Percentiles rank a stretch among this genome's conserved stretches.
Conservation (phyloP, 257 asterid species). For the Forsythia viridissima region DNA sequence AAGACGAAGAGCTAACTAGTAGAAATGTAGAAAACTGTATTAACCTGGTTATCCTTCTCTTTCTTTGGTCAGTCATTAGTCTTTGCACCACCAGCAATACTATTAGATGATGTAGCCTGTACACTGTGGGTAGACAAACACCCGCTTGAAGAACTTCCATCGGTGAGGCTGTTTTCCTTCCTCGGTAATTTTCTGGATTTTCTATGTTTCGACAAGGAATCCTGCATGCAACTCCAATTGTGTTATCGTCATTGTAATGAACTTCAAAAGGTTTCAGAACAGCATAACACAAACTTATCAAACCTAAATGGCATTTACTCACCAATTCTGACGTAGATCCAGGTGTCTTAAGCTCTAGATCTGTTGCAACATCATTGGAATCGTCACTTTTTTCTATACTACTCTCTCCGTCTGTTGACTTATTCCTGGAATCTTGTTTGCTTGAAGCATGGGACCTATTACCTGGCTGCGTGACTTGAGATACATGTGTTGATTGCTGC, state of each 20-base stretch:
- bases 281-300: background rate
- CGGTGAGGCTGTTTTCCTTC: conserved; percentile 61
- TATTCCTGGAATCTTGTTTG: conserved; percentile 64
- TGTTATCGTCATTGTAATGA: conserved; percentile 8
- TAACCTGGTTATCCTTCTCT: conserved; percentile 16
- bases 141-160: conserved; percentile 83
- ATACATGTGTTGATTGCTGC: conserved; percentile 60
- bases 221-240: conserved; percentile 46
- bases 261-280: conserved; percentile 4
- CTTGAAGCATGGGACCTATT: conserved; percentile 54
- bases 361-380: conserved; percentile 79
- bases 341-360: conserved; percentile 95
- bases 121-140: conserved; percentile 82
- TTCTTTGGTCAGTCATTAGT: conserved; percentile 38
- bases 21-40: conserved; percentile 15
- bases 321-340: conserved; percentile 91
- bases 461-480: conserved; percentile 65
- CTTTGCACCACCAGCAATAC: conserved; percentile 64
- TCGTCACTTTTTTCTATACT: conserved; percentile 62
- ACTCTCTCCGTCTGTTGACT: conserved; percentile 63
- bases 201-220: conserved; percentile 58
- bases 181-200: conserved; percentile 51
- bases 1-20: conserved; percentile 1
- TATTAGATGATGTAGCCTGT: conserved; percentile 75
- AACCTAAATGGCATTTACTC: conserved; percentile 18